Evolutionary conservation across 495 filamentous ascomycete genomes (phyloP).

Genomic region (Schizothecium vesticola): DNA sequence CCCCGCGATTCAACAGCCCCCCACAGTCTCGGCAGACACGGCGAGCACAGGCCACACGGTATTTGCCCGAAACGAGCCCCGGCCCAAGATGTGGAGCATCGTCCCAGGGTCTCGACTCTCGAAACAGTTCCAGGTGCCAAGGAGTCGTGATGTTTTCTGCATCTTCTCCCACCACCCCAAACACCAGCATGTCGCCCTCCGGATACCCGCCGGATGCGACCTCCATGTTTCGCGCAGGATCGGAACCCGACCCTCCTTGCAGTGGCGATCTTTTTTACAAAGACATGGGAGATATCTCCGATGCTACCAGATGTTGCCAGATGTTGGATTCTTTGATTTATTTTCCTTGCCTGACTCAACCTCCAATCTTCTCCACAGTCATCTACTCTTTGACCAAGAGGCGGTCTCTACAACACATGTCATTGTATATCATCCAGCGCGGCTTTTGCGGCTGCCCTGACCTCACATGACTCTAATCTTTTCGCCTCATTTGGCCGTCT

Average conservation of each 20-base stretch:
- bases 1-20: conserved; percentile 2
- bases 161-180: not conserved
- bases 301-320: not conserved
- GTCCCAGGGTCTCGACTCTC: not conserved
- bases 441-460: not conserved
- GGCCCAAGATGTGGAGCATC: not conserved
- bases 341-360: not conserved
- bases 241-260: not conserved
- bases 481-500: not conserved
- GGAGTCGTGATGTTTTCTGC: not conserved
- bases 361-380: not conserved
- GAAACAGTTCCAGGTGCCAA: conserved; percentile 8
- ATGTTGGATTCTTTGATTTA: not conserved
- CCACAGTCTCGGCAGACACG: not conserved
- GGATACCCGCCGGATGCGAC: not conserved
- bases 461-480: not conserved
- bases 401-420: not conserved
- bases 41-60: not conserved
- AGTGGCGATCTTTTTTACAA: not conserved
- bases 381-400: not conserved
- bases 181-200: not conserved
- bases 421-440: not conserved
- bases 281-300: not conserved
- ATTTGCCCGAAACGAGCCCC: not conserved
- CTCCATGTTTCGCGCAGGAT: not conserved